Conservation (phyloP, 2,329 filamentous ascomycete genomes). For the Penicillium nordicum region DNA sequence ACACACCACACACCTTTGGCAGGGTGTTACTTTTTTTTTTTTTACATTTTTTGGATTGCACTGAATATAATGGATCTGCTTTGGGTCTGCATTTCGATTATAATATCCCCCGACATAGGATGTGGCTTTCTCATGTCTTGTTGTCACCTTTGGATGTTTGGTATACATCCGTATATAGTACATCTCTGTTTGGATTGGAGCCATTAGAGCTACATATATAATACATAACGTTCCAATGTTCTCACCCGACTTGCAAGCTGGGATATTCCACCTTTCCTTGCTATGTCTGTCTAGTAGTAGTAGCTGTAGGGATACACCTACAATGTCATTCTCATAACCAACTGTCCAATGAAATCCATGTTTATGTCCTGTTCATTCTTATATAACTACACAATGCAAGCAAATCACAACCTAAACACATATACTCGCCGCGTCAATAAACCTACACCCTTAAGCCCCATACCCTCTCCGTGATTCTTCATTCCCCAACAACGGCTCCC, state of each 20-base stretch:
- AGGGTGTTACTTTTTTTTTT: not conserved
- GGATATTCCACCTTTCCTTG: not conserved
- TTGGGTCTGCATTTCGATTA: not conserved
- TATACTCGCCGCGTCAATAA: not conserved
- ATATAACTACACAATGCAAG: not conserved
- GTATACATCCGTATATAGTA: not conserved
- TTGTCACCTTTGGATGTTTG: not conserved
- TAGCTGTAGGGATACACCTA: not conserved
- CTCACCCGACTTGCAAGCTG: too few relatives aligned
- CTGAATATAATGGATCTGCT: not conserved
- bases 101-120: not conserved
- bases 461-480: not conserved
- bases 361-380: not conserved
- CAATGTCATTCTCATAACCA: not conserved
- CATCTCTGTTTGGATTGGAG: not conserved
- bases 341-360: too few relatives aligned
- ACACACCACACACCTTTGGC: too few relatives aligned
- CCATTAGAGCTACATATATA: not conserved
- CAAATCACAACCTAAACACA: not conserved
- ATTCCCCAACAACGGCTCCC: conserved; percentile 1
- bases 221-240: not conserved
- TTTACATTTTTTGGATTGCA: not conserved
- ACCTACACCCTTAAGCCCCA: not conserved
- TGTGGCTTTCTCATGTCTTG: not conserved
- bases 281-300: not conserved